Evolutionary conservation across 257 asterid species (phyloP).

Genomic region (Solanum sejunctum): DNA sequence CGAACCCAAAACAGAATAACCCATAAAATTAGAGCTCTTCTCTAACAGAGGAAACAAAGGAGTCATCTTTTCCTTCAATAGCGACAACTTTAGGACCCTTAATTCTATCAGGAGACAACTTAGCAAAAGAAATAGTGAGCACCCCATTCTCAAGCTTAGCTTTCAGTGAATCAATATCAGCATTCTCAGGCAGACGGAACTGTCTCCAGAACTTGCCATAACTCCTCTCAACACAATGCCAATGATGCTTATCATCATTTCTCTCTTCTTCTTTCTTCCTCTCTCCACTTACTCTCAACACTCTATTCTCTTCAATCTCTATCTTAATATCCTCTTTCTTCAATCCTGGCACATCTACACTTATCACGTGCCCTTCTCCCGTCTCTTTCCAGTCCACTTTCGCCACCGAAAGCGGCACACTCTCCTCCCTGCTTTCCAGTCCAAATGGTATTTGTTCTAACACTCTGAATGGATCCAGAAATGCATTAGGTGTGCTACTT

Average conservation of each 20-base stretch:
- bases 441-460: constrained; percentile 14
- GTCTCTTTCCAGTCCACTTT: constrained; percentile 23
- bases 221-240: constrained; percentile 9
- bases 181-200: constrained; percentile 16
- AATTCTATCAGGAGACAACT: constrained; percentile 4
- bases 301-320: constrained; percentile 11
- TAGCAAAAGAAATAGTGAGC: constrained; percentile 7
- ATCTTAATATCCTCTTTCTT: constrained; percentile 10
- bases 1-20: background rate
- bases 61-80: background rate
- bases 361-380: constrained; percentile 2
- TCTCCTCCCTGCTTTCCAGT: constrained; percentile 7
- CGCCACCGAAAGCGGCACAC: background rate
- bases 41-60: background rate
- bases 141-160: constrained; percentile 19
- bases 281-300: constrained; percentile 9
- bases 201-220: constrained; percentile 18
- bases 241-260: background rate
- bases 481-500: too few species aligned
- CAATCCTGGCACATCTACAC: constrained; percentile 12
- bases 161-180: constrained; percentile 1
- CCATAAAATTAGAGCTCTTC: background rate
- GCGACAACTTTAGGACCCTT: constrained; percentile 8
- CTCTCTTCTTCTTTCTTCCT: constrained; percentile 1
- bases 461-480: constrained; percentile 12